A percentile compares a stretch with the other conserved stretches of the same genome.
These are phyloP conservation scores for Tetramitus jugosus DNA, from an alignment of 208 protist species.

Conservation along the genomic window DNA sequence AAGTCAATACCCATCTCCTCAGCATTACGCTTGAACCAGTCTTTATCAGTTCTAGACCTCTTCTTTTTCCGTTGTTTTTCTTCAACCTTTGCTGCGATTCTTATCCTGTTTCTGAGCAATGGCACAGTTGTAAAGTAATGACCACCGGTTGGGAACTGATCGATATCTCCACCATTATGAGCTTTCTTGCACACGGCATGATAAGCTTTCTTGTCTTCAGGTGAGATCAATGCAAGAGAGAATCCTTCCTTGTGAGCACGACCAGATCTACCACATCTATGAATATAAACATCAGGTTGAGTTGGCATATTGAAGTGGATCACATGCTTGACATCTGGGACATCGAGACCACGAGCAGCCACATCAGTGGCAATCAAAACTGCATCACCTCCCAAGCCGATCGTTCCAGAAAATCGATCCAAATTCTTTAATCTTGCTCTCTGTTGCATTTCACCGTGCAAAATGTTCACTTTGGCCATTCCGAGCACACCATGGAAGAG, in stretches of 20 bases:
- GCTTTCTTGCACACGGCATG: constrained; percentile 30
- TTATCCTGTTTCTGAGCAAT: background rate
- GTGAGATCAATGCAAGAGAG: constrained; percentile 41
- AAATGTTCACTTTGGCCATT: background rate
- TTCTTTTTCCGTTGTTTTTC: constrained; percentile 14
- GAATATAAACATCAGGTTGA: constrained; percentile 86
- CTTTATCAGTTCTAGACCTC: constrained; percentile 24
- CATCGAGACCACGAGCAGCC: constrained; percentile 81
- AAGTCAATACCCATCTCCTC: constrained; percentile 50
- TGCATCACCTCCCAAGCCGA: too few relatives aligned
- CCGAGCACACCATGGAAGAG: background rate
- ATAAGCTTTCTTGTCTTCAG: constrained; percentile 40
- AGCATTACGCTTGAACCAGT: constrained; percentile 41
- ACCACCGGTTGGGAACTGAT: constrained; percentile 14
- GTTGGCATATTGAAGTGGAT: constrained; percentile 93
- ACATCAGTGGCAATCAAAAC: constrained; percentile 83
- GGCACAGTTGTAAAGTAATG: background rate
- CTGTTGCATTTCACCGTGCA: constrained; percentile 95
- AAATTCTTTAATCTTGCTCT: constrained; percentile 91
- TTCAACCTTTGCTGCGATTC: background rate
- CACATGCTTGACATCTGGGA: constrained; percentile 86
- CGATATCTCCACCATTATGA: background rate
- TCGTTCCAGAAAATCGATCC: constrained; percentile 66
- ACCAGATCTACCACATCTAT: constrained; percentile 90
- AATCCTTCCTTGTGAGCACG: constrained; percentile 56